These are phyloP conservation scores for Ophiostoma himal-ulmi DNA, from an alignment of 2,329 filamentous ascomycete genomes.

Conservation along the genomic window DNA sequence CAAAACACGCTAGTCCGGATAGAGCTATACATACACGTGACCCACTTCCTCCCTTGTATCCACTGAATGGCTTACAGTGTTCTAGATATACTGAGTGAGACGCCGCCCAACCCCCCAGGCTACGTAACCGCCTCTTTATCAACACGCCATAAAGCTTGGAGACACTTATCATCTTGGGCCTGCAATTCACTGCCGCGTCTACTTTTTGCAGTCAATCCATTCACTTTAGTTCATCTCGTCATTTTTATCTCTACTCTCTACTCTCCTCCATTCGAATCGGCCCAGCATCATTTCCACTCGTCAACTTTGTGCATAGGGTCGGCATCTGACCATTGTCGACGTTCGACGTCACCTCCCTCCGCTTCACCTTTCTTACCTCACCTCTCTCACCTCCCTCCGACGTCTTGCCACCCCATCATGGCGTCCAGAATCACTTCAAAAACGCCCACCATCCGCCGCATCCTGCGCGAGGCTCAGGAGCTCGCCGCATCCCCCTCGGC, in stretches of 20 bases:
- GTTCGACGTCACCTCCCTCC: background rate
- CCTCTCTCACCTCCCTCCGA: background rate
- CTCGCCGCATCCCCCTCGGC: constrained; percentile 72
- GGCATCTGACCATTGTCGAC: background rate
- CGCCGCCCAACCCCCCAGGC: background rate
- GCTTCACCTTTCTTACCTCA: background rate
- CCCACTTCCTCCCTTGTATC: background rate
- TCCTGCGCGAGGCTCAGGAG: constrained; percentile 86
- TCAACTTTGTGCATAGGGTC: background rate
- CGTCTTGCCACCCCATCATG: background rate
- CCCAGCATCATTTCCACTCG: background rate
- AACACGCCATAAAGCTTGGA: background rate
- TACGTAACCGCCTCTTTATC: background rate
- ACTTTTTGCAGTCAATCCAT: background rate
- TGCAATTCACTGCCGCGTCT: background rate
- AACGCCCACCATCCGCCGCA: constrained; percentile 78
- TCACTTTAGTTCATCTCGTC: background rate
- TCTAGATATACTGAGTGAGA: background rate
- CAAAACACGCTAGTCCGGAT: background rate
- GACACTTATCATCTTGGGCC: background rate
- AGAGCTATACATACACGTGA: background rate
- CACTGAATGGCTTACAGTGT: background rate
- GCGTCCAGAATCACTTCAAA: constrained; percentile 51
- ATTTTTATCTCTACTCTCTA: too few relatives aligned
- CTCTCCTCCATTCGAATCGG: too few relatives aligned